Evolutionary conservation across 2,329 filamentous ascomycete species (phyloP), one percentile per base, ranked within the genome.

Genomic region (Aspergillus eucalypticola): DNA sequence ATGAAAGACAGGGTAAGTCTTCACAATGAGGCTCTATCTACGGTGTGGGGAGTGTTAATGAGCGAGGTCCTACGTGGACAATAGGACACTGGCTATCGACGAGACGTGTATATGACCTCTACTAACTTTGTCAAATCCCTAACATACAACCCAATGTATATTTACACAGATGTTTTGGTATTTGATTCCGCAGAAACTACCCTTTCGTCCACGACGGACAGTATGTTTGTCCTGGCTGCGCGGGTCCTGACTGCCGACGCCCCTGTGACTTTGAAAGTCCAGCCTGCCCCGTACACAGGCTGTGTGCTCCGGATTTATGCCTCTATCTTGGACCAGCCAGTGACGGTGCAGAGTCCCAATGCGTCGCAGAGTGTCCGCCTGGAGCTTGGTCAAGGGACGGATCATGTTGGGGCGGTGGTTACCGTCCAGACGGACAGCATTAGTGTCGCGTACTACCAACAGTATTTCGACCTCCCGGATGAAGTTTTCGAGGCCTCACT

Each of bases 251-350:
- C 54, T 8, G 54, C 54, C 25, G 54, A 56, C 17, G n/a, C 19
- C n/a, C 54, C 54, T 6, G 54, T 56, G 25, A 23, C 46, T 38
- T 15, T 56, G 8, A 56, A 49, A 3, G 21, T 56, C 15, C 21
- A 23, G n/a, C 29, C 17, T 27, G 19, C 25, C 2, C 25, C 15
- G 7, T 41, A 23, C 25, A 44, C 27, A 13, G 48, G 27, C 41
- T 46, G 54, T 21, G 13, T 29, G n/a, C 17, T 56, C 21, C n/a
- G 46, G 54, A 38, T 56, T n/a, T 56, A 56, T 32, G 54, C 42
- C n/a, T 23, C 54, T 13, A 19, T 56, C 1, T 7, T 49, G n/a
- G 54, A 56, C 21, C 54, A 56, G 42, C 42, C 54, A 3, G 35
- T 56, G 25, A 32, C 29, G 29, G 32, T 23, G 6, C n/a, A 48